phyloP scores from a whole-genome alignment of 768 basidiomycete genomes.

The Coprinopsis cinerea region DNA sequence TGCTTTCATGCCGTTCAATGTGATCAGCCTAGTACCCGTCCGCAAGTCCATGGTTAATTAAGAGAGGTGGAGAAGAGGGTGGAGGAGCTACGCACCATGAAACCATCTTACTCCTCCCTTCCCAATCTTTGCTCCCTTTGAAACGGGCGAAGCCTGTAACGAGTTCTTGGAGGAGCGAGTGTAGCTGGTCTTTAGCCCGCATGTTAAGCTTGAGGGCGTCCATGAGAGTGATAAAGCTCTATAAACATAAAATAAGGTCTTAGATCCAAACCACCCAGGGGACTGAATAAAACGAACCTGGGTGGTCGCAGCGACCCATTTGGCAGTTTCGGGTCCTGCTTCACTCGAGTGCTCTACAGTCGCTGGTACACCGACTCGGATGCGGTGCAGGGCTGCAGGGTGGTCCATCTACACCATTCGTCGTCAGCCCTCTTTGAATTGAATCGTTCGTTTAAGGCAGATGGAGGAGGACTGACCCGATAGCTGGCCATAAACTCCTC shows the following conservation, averaged over 20 bases:
- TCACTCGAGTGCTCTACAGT: slow-evolving; percentile 95
- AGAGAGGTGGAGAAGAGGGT: background rate
- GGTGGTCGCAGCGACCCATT: slow-evolving; percentile 97
- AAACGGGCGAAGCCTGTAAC: slow-evolving; percentile 92
- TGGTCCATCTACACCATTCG: slow-evolving; percentile 70
- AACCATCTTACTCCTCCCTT: slow-evolving; percentile 90
- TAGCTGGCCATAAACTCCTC: slow-evolving; percentile 92
- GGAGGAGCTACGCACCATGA: slow-evolving; percentile 63
- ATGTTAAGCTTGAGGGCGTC: slow-evolving; percentile 90
- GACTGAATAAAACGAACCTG: slow-evolving; percentile 45
- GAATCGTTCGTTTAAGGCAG: too few relatives aligned
- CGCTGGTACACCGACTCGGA: slow-evolving; percentile 91
- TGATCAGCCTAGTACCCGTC: slow-evolving; percentile 68
- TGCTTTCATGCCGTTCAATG: slow-evolving; percentile 94
- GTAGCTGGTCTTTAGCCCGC: slow-evolving; percentile 95
- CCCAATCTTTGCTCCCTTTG: slow-evolving; percentile 94
- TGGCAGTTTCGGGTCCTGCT: slow-evolving; percentile 87
- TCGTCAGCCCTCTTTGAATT: background rate
- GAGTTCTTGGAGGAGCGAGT: slow-evolving; percentile 92
- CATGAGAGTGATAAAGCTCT: slow-evolving; percentile 99
- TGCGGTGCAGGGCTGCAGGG: slow-evolving; percentile 85
- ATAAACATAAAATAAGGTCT: background rate
- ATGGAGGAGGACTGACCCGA: slow-evolving; percentile 45
- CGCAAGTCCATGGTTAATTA: background rate
- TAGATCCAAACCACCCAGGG: background rate